Evolutionary conservation across 2,329 filamentous ascomycete genomes (phyloP).

Genomic region (Thielaviopsis musarum): DNA sequence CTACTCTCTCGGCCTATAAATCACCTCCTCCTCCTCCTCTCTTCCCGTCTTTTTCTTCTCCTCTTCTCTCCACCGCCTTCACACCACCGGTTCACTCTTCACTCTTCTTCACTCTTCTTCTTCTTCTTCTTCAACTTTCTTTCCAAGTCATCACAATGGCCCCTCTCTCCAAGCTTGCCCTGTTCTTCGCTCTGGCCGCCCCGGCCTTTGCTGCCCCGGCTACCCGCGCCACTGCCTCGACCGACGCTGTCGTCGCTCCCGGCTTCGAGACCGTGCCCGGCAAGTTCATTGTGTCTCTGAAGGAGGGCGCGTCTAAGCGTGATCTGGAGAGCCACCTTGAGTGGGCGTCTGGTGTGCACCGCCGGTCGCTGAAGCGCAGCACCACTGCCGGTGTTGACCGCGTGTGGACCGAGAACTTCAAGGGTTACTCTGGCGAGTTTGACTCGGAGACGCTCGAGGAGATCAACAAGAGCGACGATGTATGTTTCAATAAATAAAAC

Average conservation of each 20-base stretch:
- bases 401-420: slow-evolving; percentile 17
- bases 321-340: slow-evolving; percentile 20
- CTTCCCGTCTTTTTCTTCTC: background rate
- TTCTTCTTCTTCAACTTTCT: background rate
- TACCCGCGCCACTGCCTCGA: background rate
- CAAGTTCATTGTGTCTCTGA: slow-evolving; percentile 30
- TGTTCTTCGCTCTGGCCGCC: slow-evolving; percentile 3
- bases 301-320: slow-evolving; percentile 19
- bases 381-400: slow-evolving; percentile 20
- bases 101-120: background rate
- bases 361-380: slow-evolving; percentile 19
- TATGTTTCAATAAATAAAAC: slow-evolving; percentile 16
- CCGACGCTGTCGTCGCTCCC: background rate
- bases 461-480: slow-evolving; percentile 24
- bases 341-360: slow-evolving; percentile 20
- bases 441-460: slow-evolving; percentile 24
- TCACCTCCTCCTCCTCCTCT: background rate
- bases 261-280: slow-evolving; percentile 15
- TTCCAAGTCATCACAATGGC: background rate
- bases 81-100: background rate
- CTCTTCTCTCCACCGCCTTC: background rate
- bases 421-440: slow-evolving; percentile 28
- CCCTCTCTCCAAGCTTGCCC: slow-evolving; percentile 6
- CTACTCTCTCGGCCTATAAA: background rate
- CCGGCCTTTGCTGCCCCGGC: slow-evolving; percentile 6